Conservation (phyloP, 2,329 filamentous ascomycete species). For the Thelonectria blattea region DNA sequence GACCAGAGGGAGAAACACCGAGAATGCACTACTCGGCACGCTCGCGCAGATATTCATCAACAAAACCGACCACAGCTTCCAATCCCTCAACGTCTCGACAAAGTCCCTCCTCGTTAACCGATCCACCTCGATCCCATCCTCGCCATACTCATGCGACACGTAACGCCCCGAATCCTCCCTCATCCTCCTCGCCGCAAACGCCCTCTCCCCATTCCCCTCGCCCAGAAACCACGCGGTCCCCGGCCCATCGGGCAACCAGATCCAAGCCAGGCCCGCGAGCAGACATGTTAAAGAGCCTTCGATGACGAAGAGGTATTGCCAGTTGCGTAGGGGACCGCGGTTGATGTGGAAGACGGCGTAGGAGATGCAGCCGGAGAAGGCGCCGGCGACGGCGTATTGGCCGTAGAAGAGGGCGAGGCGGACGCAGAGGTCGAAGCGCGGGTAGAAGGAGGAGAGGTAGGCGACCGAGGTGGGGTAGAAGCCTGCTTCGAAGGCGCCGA, state of each 20-base stretch:
- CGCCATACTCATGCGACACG: slow-evolving; percentile 35
- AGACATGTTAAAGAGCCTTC: slow-evolving; percentile 57
- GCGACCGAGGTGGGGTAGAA: slow-evolving; percentile 39
- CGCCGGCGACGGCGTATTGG: slow-evolving; percentile 37
- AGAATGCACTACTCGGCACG: slow-evolving; percentile 37
- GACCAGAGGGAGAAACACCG: slow-evolving; percentile 37
- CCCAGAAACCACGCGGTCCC: slow-evolving; percentile 37
- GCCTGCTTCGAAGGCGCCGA: slow-evolving; percentile 38
- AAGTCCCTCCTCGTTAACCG: slow-evolving; percentile 33
- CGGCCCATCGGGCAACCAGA: slow-evolving; percentile 35
- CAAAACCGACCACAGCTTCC: slow-evolving; percentile 37
- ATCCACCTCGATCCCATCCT: slow-evolving; percentile 35
- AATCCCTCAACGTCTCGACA: slow-evolving; percentile 37
- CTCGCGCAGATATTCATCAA: slow-evolving; percentile 37
- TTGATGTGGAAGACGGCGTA: slow-evolving; percentile 39
- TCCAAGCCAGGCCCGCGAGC: slow-evolving; percentile 36
- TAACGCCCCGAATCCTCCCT: slow-evolving; percentile 32
- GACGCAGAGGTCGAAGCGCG: slow-evolving; percentile 35
- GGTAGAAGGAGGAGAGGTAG: slow-evolving; percentile 37
- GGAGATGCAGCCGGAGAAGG: slow-evolving; percentile 39
- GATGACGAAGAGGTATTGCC: slow-evolving; percentile 74
- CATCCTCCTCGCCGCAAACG: slow-evolving; percentile 32
- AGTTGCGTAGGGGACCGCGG: slow-evolving; percentile 55
- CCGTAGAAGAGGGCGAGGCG: slow-evolving; percentile 39
- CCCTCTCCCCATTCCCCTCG: slow-evolving; percentile 30